Percentiles rank a stretch among this genome's conserved stretches.
phyloP scores from a whole-genome alignment of 192 early-diverging fungal species.

The Paraglomus brasilianum region DNA sequence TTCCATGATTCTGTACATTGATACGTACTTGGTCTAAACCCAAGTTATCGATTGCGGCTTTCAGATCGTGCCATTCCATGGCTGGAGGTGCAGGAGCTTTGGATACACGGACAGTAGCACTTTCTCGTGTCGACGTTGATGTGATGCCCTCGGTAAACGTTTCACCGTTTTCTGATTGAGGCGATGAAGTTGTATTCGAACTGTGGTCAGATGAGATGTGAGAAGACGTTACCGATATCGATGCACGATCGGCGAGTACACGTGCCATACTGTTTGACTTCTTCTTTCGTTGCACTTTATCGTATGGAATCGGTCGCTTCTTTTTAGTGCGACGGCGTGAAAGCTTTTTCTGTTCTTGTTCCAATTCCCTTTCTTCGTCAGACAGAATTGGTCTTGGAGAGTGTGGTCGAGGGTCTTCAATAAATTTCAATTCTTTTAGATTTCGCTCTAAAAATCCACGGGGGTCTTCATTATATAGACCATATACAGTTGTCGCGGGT shows the following conservation, averaged over 20 bases:
- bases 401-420: too few relatives aligned
- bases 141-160: too few relatives aligned
- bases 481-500: too few relatives aligned
- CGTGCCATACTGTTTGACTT: conserved; percentile 9
- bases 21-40: conserved; percentile 6
- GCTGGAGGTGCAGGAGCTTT: conserved; percentile 9
- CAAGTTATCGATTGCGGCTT: not conserved
- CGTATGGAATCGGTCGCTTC: not conserved
- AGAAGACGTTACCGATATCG: not conserved
- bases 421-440: too few relatives aligned
- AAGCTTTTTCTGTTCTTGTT: too few relatives aligned
- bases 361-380: too few relatives aligned
- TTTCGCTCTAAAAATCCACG: too few relatives aligned
- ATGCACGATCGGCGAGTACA: conserved; percentile 25
- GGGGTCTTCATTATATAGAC: too few relatives aligned
- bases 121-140: too few relatives aligned
- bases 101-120: not conserved
- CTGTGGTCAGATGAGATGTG: too few relatives aligned
- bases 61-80: conserved; percentile 1
- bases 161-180: not conserved
- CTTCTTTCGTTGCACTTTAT: not conserved
- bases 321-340: not conserved
- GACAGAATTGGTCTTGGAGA: too few relatives aligned
- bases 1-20: not conserved
- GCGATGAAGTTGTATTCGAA: too few relatives aligned